Conservation (phyloP, 2,329 filamentous ascomycete genomes). For the Myriosclerotinia scirpicola region DNA sequence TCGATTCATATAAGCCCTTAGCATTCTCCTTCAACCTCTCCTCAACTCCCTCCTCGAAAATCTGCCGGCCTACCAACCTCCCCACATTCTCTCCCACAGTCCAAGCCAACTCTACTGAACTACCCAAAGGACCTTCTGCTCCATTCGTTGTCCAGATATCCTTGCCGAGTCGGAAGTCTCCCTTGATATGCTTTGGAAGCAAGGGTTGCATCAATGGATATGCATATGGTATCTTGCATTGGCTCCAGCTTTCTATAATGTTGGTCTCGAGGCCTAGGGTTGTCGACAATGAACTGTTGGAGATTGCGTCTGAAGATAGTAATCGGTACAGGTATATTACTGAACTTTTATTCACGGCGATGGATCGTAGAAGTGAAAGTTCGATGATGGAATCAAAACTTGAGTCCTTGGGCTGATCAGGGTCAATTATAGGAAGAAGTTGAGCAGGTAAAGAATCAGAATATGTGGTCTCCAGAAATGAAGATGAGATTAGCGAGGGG, state of each 20-base stretch:
- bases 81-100: background rate
- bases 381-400: background rate
- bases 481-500: background rate
- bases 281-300: background rate
- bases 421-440: background rate
- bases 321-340: background rate
- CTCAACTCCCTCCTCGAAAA: background rate
- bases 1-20: too few species aligned
- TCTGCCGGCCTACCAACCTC: background rate
- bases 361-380: background rate
- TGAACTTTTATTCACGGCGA: background rate
- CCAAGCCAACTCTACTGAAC: background rate
- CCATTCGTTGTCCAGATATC: conserved; percentile 6
- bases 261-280: background rate
- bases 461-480: background rate
- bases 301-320: background rate
- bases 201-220: background rate
- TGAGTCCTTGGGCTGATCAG: background rate
- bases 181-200: background rate
- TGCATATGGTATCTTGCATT: background rate
- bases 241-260: background rate
- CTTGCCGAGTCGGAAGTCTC: background rate
- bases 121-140: conserved; percentile 1
- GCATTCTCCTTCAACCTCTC: background rate
- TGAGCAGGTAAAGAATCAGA: background rate